Conservation (phyloP, 192 early-diverging fungal species). For the Coemansia sp. region DNA sequence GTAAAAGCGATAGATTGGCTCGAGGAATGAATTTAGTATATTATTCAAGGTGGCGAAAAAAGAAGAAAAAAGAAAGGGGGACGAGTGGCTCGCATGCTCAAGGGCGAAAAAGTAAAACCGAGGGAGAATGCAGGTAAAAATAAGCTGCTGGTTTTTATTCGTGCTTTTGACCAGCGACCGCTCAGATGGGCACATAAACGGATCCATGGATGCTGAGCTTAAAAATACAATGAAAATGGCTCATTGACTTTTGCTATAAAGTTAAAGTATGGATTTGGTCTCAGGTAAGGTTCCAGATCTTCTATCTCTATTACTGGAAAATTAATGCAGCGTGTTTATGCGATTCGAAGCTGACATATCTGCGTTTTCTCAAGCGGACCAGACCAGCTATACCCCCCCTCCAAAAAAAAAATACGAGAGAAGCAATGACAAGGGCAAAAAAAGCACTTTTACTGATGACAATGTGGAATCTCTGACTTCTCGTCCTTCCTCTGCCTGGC, state of each 20-base stretch:
- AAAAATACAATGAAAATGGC: no score
- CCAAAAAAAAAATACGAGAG: neutral
- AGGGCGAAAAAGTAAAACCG: no score
- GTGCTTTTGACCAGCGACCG: no score
- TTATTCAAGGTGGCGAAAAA: neutral
- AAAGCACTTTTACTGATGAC: neutral
- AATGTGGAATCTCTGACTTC: neutral
- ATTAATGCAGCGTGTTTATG: neutral
- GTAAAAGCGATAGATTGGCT: no score
- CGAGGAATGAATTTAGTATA: neutral
- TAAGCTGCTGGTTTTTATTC: no score
- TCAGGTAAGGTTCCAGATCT: neutral
- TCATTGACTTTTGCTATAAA: no score
- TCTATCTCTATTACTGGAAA: neutral
- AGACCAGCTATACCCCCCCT: neutral
- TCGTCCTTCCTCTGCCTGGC: no score
- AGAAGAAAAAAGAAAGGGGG: no score
- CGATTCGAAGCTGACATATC: neutral
- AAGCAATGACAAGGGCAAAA: neutral
- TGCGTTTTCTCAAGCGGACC: neutral
- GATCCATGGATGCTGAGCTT: no score
- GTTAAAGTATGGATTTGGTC: neutral
- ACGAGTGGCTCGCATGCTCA: no score
- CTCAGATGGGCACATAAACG: no score
- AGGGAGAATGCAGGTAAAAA: no score